phyloP scores from a whole-genome alignment of 441 rosid genomes.

The Aquilaria agallochum region DNA sequence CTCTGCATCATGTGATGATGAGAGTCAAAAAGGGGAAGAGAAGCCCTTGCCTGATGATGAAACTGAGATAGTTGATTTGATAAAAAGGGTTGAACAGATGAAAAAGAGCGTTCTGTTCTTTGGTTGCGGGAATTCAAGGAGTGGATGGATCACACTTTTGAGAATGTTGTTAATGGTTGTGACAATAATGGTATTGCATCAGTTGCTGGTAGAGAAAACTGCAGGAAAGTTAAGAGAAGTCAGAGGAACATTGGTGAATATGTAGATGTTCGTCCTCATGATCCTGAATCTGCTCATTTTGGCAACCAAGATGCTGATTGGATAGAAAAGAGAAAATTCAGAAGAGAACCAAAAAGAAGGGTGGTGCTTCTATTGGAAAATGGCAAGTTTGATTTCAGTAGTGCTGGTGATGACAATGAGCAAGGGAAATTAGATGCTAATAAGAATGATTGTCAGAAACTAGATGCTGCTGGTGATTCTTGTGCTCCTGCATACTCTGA shows the following conservation, averaged over 20 bases:
- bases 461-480: constrained; percentile 22
- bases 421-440: constrained; percentile 11
- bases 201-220: constrained; percentile 34
- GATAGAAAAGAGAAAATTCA: constrained; percentile 8
- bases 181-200: constrained; percentile 19
- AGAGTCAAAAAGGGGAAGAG: too few relatives aligned
- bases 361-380: constrained; percentile 41
- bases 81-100: too few relatives aligned
- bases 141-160: constrained; percentile 31
- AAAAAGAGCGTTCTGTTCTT: too few relatives aligned
- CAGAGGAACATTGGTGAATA: constrained; percentile 35
- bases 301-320: constrained; percentile 34
- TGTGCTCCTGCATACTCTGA: too few relatives aligned
- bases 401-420: constrained; percentile 22
- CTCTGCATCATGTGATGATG: too few relatives aligned
- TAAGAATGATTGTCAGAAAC: constrained; percentile 17
- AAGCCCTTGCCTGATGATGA: too few relatives aligned
- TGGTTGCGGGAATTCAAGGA: too few relatives aligned
- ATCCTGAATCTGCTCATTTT: constrained; percentile 32
- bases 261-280: constrained; percentile 26
- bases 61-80: too few relatives aligned
- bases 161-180: constrained; percentile 38
- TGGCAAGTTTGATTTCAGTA: constrained; percentile 18
- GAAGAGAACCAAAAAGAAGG: constrained; percentile 56
- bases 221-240: constrained; percentile 9